Evolutionary conservation across 345 rosid species (phyloP).

Genomic region (Linum trigynum): DNA sequence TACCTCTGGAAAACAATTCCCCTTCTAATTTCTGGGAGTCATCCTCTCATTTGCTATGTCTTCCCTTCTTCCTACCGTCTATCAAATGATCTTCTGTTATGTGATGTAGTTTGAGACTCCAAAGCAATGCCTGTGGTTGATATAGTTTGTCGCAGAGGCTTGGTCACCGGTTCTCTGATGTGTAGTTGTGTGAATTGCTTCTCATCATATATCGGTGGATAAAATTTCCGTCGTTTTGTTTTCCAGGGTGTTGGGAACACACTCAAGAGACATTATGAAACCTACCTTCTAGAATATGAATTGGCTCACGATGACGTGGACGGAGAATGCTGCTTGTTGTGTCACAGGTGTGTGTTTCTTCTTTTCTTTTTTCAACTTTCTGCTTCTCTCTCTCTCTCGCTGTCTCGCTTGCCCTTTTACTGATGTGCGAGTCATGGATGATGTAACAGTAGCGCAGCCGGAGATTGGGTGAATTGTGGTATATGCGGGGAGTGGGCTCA

Average conservation of each 20-base stretch:
- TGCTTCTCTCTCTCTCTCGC: background rate
- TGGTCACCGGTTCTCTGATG: no score
- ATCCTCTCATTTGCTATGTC: no score
- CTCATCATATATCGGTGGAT: slow-evolving; percentile 1
- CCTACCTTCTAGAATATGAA: slow-evolving; percentile 90
- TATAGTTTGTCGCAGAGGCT: no score
- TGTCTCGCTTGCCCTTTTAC: background rate
- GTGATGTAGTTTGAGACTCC: no score
- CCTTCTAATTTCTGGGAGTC: no score
- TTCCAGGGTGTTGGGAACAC: slow-evolving; percentile 94
- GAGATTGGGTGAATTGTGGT: slow-evolving; percentile 99
- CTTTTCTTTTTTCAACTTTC: background rate
- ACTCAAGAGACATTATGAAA: slow-evolving; percentile 87
- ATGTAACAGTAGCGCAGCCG: slow-evolving; percentile 89
- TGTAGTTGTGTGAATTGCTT: background rate
- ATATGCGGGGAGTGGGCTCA: slow-evolving; percentile 99
- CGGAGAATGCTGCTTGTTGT: slow-evolving; percentile 94
- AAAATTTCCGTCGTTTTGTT: background rate
- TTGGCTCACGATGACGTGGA: slow-evolving; percentile 97
- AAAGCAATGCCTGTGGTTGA: no score
- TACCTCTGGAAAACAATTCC: no score
- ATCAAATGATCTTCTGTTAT: no score
- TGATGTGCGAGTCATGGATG: slow-evolving; percentile 16
- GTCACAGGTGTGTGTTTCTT: slow-evolving; percentile 58
- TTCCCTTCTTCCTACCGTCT: no score